Evolutionary conservation across 2,329 filamentous ascomycete genomes (phyloP).

Genomic region (Conoideocrella luteorostrata): DNA sequence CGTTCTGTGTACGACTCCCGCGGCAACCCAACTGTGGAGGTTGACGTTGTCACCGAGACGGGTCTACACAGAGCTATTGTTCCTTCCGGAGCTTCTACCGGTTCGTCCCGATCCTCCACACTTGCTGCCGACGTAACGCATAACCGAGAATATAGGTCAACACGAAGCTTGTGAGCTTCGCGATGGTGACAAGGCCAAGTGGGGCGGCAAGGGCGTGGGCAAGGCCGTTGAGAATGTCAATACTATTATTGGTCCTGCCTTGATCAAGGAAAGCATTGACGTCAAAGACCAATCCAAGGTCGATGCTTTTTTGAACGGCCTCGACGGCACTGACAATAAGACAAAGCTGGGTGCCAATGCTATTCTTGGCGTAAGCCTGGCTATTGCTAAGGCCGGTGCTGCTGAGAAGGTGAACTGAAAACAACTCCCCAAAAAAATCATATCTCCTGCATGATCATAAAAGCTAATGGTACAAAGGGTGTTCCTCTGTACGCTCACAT

Average conservation of each 20-base stretch:
- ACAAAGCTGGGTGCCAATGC: constrained; percentile 83
- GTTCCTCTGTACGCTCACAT: constrained; percentile 84
- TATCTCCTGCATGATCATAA: not conserved
- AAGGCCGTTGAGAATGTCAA: constrained; percentile 87
- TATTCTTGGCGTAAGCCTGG: constrained; percentile 78
- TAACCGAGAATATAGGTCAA: constrained; percentile 53
- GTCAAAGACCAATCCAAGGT: constrained; percentile 81
- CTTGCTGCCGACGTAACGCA: constrained; percentile 16
- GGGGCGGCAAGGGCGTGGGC: constrained; percentile 80
- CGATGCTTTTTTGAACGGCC: constrained; percentile 77
- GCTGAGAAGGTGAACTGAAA: constrained; percentile 65
- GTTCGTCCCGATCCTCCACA: constrained; percentile 43
- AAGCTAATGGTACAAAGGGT: constrained; percentile 36
- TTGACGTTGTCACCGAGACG: constrained; percentile 92
- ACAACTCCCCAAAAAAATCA: constrained; percentile 1
- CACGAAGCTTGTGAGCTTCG: constrained; percentile 89
- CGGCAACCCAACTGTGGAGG: constrained; percentile 96
- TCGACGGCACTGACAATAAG: constrained; percentile 83
- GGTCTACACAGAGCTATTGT: constrained; percentile 97
- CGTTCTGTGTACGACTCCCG: constrained; percentile 98
- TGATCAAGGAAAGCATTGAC: constrained; percentile 78
- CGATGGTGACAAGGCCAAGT: constrained; percentile 81
- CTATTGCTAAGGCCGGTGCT: constrained; percentile 81
- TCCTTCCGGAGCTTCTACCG: constrained; percentile 91
- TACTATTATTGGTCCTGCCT: constrained; percentile 67